Conservation (phyloP, 768 basidiomycete genomes). For the Symmetrospora coprosmae region DNA sequence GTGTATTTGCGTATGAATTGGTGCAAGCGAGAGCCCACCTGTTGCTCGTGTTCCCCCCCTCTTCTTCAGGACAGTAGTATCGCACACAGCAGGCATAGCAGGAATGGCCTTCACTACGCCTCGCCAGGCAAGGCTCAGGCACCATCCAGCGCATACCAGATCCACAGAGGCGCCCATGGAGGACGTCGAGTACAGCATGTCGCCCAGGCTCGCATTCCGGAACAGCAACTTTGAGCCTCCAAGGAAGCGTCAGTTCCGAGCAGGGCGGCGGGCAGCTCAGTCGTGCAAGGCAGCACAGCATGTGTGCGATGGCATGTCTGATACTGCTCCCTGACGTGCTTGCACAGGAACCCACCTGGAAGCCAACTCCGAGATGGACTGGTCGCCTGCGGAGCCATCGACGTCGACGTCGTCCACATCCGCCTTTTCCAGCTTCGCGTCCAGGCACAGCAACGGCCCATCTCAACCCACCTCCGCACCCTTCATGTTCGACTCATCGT, state of each 20-base stretch:
- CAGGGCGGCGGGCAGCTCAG: not conserved
- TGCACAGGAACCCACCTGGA: not conserved
- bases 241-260: conserved; percentile 15
- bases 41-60: not conserved
- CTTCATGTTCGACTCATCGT: conserved; percentile 10
- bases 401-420: not conserved
- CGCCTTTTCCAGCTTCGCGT: not conserved
- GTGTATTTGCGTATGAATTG: not conserved
- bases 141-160: too few species aligned
- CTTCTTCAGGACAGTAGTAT: too few species aligned
- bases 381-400: not conserved
- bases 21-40: not conserved
- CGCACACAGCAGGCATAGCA: not conserved
- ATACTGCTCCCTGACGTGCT: not conserved
- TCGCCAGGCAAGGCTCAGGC: too few species aligned
- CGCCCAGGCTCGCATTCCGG: not conserved
- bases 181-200: not conserved
- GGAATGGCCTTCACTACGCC: too few species aligned
- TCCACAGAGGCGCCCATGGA: conserved; percentile 10
- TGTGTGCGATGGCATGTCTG: not conserved
- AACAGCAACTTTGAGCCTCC: not conserved
- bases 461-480: conserved; percentile 2
- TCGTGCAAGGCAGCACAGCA: not conserved
- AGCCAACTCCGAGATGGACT: not conserved
- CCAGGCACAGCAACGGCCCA: too few species aligned